A percentile compares a stretch with the other conserved stretches of the same genome.
Conservation (phyloP, 75 land plant species). For the Isoetes taiwanensis region DNA sequence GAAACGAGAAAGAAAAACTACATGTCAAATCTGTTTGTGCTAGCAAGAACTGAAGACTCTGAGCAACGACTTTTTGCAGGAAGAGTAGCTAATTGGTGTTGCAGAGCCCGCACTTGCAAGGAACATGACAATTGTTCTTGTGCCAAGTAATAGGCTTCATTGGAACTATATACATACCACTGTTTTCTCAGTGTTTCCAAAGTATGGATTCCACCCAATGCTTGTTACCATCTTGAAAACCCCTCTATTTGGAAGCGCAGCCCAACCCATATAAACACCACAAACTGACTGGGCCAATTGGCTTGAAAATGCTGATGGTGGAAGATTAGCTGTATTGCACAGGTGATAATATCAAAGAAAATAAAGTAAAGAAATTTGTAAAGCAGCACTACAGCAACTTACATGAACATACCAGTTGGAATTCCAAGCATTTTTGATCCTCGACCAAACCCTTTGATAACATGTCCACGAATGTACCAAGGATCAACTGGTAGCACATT, state of each 20-base stretch:
- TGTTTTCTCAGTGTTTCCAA: conserved; percentile 78
- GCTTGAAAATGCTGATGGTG: conserved; percentile 54
- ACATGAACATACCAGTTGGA: conserved; percentile 91
- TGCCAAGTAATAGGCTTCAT: no score
- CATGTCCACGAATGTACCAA: conserved; percentile 87
- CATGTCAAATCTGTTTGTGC: no score
- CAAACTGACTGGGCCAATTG: conserved; percentile 64
- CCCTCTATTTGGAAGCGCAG: conserved; percentile 61
- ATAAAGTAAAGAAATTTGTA: no score
- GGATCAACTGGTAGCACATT: conserved; percentile 78
- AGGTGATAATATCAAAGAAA: neutral
- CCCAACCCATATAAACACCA: conserved; percentile 98
- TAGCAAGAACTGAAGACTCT: no score
- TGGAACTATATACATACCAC: conserved; percentile 40
- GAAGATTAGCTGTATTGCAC: conserved; percentile 66
- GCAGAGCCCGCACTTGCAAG: no score
- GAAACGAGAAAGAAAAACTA: no score
- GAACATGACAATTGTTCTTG: no score
- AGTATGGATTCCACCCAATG: conserved; percentile 97
- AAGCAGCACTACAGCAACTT: no score
- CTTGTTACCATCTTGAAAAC: conserved; percentile 98
- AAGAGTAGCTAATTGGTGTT: no score
- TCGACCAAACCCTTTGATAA: conserved; percentile 91
- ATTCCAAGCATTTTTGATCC: conserved; percentile 96
- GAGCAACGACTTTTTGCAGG: no score